A percentile compares a stretch with the other conserved stretches of the same genome.
Evolutionary conservation across 257 asterid genomes (phyloP).

Genomic region (Solanum pinnatisectum): DNA sequence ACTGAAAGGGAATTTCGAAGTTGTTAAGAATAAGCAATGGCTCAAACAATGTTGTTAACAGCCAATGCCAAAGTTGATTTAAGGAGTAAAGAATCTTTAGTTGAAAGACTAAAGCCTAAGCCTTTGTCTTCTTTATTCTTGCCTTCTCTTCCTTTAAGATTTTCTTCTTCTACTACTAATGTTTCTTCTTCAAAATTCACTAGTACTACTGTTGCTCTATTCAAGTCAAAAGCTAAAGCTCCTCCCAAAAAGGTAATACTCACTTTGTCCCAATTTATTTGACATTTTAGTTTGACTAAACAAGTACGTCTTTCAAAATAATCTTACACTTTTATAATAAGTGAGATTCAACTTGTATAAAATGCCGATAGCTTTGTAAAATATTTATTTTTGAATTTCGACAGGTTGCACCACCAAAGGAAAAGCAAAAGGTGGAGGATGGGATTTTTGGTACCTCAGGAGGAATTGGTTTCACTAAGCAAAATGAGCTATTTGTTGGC

Average conservation of each 20-base stretch:
- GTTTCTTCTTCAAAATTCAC: slow-evolving; percentile 7
- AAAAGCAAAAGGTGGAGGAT: slow-evolving; percentile 66
- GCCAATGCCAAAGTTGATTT: slow-evolving; percentile 34
- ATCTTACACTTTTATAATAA: not conserved
- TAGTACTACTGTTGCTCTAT: slow-evolving; percentile 38
- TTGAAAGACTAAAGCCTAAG: slow-evolving; percentile 38
- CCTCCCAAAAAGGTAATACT: slow-evolving; percentile 50
- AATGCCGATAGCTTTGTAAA: too few species aligned
- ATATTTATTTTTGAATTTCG: not conserved
- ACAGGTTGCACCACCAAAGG: slow-evolving; percentile 23
- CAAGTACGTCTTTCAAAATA: fast-evolving
- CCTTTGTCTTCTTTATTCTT: slow-evolving; percentile 39
- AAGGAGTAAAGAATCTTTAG: slow-evolving; percentile 25
- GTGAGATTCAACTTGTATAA: not conserved
- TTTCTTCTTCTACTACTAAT: slow-evolving; percentile 2
- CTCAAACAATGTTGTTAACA: slow-evolving; percentile 71
- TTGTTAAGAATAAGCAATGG: slow-evolving; percentile 14
- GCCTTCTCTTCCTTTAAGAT: slow-evolving; percentile 31
- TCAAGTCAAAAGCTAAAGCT: slow-evolving; percentile 76
- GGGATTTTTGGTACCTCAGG: slow-evolving; percentile 91
- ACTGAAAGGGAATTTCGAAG: not conserved
- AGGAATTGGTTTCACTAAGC: slow-evolving; percentile 84
- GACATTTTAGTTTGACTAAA: too few species aligned
- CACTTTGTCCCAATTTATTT: too few species aligned
- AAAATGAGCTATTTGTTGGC: slow-evolving; percentile 88